Percentiles rank a stretch among this genome's conserved stretches.
phyloP scores from a whole-genome alignment of 1,139 yeast genomes.

The Kodamaea suecica region DNA sequence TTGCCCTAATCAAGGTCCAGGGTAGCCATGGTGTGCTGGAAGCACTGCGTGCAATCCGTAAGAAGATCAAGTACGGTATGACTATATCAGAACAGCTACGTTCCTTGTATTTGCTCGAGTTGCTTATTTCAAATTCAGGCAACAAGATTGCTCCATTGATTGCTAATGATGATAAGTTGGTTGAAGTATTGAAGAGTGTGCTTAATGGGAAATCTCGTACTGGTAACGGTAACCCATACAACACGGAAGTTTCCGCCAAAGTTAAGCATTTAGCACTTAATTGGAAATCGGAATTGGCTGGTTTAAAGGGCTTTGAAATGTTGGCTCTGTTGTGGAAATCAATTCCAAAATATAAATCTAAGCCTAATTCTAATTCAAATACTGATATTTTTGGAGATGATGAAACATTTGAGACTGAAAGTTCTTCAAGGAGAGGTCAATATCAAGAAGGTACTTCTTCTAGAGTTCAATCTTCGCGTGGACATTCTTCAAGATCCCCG shows the following conservation, averaged over 20 bases:
- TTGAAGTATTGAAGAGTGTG: conserved; percentile 61
- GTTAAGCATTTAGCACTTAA: conserved; percentile 52
- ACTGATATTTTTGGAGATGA: conserved; percentile 3
- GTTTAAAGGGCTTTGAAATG: conserved; percentile 48
- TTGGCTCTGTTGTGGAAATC: conserved; percentile 38
- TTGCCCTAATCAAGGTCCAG: conserved; percentile 41
- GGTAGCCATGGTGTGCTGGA: conserved; percentile 56
- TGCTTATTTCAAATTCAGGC: conserved; percentile 76
- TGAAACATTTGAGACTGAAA: neutral
- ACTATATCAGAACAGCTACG: conserved; percentile 54
- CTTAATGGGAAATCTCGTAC: conserved; percentile 34
- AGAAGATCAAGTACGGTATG: conserved; percentile 82
- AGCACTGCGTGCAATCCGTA: conserved; percentile 88
- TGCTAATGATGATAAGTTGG: conserved; percentile 68
- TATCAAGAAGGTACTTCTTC: too few relatives aligned
- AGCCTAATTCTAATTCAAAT: neutral
- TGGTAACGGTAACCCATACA: conserved; percentile 39
- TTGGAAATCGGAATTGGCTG: conserved; percentile 60
- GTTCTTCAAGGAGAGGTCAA: too few relatives aligned
- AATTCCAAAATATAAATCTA: neutral
- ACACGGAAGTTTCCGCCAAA: conserved; percentile 45
- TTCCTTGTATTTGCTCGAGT: conserved; percentile 69
- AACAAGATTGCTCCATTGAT: conserved; percentile 41
- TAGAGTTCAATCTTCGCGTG: too few relatives aligned
- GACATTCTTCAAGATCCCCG: neutral